Base-by-base conservation (phyloP, 208 protist genomes). In the Trypanosoma rangeli region DNA sequence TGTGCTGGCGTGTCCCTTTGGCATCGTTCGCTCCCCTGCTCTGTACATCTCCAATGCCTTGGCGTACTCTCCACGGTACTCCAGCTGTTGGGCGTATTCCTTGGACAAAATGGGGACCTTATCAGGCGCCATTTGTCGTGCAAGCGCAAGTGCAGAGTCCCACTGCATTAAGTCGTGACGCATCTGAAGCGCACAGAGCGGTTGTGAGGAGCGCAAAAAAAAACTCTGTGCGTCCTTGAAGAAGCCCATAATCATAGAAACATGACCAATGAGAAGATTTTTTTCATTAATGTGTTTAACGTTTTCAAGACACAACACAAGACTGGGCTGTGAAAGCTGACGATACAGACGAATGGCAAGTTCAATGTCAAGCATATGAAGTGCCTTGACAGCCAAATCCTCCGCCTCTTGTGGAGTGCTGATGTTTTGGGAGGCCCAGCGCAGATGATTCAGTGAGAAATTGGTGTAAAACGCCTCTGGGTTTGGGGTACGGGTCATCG, bases 161-260 rank as follows among this genome's bases (percentile, higher is more conserved):
- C 97, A 99, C 78, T 99, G 95, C 92, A 98, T 96, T 62, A 99
- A 84, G 76, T 99, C 95, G 18, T 96, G 88, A 20, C 97, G 90
- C 98, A 99, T 99, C 74, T 98, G 90, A 28, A 99, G 84, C 16
- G 98, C 98, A 37, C 89, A 85, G 29, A 94, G 73, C 59, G 95
- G 96, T 67, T 94, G 86, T 28, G 93, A 93, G 33, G 94, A 98
- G 57, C 79, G 82, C 18, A 98, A 67, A 68, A 98, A 99, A 62
- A 87, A 92, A 48, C 78, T 92, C 80, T 98, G 93, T 29, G 97
- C 97, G 57, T 94, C 84, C 68, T 96, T 89, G 78, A 98, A 97
- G 77, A 97, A 93, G 0, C 86, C 84, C 79, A 97, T 89, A 44
- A 98, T 89, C 78, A 99, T 85, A 20, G 93, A 97, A 46, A 99